Evolutionary conservation across 208 protist genomes (phyloP).

Genomic region (Sergeia podlipaevii): DNA sequence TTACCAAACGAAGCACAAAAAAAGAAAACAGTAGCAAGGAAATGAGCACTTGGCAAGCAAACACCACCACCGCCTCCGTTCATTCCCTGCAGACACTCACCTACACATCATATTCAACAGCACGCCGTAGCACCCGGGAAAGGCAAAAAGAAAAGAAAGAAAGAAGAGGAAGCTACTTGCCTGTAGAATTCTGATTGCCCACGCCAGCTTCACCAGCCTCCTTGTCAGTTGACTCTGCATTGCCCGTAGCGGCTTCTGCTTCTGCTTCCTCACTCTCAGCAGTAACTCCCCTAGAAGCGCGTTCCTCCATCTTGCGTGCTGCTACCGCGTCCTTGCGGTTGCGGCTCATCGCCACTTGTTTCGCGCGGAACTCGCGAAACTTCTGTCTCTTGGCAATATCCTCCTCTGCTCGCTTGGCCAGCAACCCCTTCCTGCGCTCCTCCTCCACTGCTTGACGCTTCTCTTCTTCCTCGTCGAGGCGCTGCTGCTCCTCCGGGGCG

Average conservation of each 20-base stretch:
- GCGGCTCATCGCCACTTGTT: slow-evolving; percentile 71
- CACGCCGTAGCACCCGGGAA: too few species aligned
- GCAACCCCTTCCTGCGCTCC: slow-evolving; percentile 42
- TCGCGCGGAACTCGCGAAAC: slow-evolving; percentile 74
- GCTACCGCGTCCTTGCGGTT: slow-evolving; percentile 51
- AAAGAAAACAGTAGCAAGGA: too few species aligned
- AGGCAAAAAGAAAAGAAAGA: too few species aligned
- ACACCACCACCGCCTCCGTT: too few species aligned
- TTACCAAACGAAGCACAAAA: too few species aligned
- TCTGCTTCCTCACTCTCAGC: slow-evolving; percentile 22
- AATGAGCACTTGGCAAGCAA: too few species aligned
- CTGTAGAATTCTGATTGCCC: background rate
- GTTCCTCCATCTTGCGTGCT: slow-evolving; percentile 36
- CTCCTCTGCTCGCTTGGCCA: slow-evolving; percentile 56
- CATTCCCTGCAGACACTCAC: too few species aligned
- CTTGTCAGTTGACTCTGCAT: background rate
- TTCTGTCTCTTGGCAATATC: slow-evolving; percentile 58
- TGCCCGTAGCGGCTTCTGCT: slow-evolving; percentile 10
- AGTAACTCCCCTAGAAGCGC: slow-evolving; percentile 7
- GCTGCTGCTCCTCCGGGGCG: slow-evolving; percentile 71
- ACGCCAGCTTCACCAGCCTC: slow-evolving; percentile 9
- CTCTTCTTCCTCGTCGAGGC: slow-evolving; percentile 59
- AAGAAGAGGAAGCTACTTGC: too few species aligned
- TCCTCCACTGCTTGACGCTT: slow-evolving; percentile 40
- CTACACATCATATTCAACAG: too few species aligned